phyloP scores from a whole-genome alignment of 352 stramenopile genomes.

The Pythium phragmiticola region DNA sequence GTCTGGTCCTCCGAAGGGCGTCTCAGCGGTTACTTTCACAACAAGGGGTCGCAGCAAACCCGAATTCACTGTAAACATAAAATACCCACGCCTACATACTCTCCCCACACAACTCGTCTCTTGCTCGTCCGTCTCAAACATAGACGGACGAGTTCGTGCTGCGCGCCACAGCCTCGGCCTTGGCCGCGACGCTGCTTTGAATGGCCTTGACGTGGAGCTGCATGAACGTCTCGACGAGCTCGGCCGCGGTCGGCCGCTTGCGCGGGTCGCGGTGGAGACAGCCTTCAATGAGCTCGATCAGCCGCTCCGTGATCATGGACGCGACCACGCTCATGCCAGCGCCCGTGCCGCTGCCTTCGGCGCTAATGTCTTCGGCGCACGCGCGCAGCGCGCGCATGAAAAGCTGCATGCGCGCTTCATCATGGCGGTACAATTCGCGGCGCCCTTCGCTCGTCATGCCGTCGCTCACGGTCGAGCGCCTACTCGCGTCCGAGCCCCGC shows the following conservation, averaged over 20 bases:
- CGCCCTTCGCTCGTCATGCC: slow-evolving; percentile 12
- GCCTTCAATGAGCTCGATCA: slow-evolving; percentile 46
- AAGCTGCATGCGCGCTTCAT: slow-evolving; percentile 40
- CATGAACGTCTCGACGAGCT: slow-evolving; percentile 14
- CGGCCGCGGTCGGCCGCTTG: slow-evolving; percentile 42
- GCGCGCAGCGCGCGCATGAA: slow-evolving; percentile 54
- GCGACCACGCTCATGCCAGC: slow-evolving; percentile 34
- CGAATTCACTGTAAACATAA: too few species aligned
- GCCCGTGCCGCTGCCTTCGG: slow-evolving; percentile 15
- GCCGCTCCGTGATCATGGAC: slow-evolving; percentile 40
- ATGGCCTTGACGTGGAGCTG: slow-evolving; percentile 9
- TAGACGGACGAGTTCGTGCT: background rate
- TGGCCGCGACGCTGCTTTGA: slow-evolving; percentile 5
- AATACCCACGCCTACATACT: too few species aligned
- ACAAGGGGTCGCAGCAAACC: too few species aligned
- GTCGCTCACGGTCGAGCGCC: slow-evolving; percentile 1
- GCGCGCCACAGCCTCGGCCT: background rate
- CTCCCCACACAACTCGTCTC: background rate
- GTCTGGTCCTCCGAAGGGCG: too few species aligned
- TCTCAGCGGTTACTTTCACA: too few species aligned
- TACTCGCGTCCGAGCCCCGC: background rate
- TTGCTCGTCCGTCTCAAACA: background rate
- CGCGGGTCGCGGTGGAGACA: slow-evolving; percentile 62
- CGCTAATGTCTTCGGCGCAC: slow-evolving; percentile 16
- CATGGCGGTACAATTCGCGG: slow-evolving; percentile 7